Base-by-base conservation (phyloP, 2,329 filamentous ascomycete genomes). In the Coniella lustricola region DNA sequence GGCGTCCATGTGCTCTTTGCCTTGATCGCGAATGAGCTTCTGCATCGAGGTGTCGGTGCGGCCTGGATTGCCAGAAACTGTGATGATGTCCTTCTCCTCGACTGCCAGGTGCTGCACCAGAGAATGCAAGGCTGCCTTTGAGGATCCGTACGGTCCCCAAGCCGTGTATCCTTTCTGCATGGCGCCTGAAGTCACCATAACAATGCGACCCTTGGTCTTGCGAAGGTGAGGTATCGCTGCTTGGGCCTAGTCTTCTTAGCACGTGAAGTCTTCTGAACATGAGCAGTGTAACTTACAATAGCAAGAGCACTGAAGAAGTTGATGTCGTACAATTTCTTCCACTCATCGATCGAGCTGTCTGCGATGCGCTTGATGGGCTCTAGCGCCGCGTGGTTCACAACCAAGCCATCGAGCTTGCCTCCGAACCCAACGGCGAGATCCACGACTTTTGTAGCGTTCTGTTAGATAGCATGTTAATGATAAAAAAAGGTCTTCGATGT, bases 1-100 rank as follows among this genome's bases (percentile, higher is more conserved):
- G 46, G 71, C 62, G 43, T 71, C 60, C 78, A 82, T 82, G 46
- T 64, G 65, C 2, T 62, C 60, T 33, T 67, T 64, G 37, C 74
- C 77, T 3, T 67, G 63, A 40, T 90, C 82, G 44, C 93, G 75
- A 49, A 98, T 78, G 49, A 85, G 77, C n/a, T 75, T 75, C 64
- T 95, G 90, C 90, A 96, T 96, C 44, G 84, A 84, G 0, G 90
- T 96, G 61, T 95, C 86, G 7, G 94, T 85, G 39, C 87, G 81
- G 2, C 90, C 90, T 0, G 90, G 90, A 3, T 83, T 75, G 31
- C 96, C 71, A 0, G 87, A 75, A 0, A 95, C 68, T 12, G 80
- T 82, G 0, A 79, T 86, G 38, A 95, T 81, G 13, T 82, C 74
- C 1, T 84, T 81, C 64, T 95, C 90, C 62, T 96, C 90, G 1